Evolutionary conservation across 2,329 filamentous ascomycete genomes (phyloP).

Genomic region (Aspergillus intermedius): DNA sequence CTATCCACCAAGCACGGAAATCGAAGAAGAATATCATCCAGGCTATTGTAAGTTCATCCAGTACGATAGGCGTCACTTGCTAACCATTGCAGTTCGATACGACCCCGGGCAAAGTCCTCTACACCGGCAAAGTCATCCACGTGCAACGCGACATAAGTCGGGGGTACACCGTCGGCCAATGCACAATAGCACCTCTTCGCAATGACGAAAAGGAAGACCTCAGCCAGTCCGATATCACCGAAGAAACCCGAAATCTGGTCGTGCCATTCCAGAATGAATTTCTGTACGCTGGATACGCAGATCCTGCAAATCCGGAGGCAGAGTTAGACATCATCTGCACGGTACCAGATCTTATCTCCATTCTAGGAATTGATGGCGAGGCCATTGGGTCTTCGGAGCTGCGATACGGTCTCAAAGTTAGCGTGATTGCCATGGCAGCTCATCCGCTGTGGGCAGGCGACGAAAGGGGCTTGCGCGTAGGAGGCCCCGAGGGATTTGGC

Average conservation of each 20-base stretch:
- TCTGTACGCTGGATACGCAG: conserved; percentile 19
- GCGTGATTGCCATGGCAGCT: conserved; percentile 45
- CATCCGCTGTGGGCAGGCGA: conserved; percentile 45
- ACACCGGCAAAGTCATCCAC: conserved; percentile 42
- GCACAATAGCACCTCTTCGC: conserved; percentile 21
- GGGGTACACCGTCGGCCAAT: conserved; percentile 35
- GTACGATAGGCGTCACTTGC: conserved; percentile 2
- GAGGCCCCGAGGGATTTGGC: conserved; percentile 37
- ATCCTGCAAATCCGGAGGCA: conserved; percentile 5
- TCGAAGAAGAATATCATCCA: conserved; percentile 32
- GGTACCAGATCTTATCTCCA: conserved; percentile 32
- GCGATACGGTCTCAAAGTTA: conserved; percentile 47
- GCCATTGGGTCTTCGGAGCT: conserved; percentile 47
- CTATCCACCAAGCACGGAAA: conserved; percentile 18
- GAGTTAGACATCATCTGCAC: conserved; percentile 16
- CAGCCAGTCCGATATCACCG: conserved; percentile 1
- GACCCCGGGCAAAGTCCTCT: conserved; percentile 31
- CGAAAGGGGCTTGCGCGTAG: conserved; percentile 31
- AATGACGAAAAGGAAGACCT: conserved; percentile 12
- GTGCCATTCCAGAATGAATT: conserved; percentile 27
- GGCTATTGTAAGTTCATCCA: conserved; percentile 31
- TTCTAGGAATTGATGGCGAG: conserved; percentile 41
- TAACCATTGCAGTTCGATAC: conserved; percentile 18
- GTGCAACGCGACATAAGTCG: conserved; percentile 33
- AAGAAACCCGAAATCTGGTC: conserved; percentile 5